Base-by-base conservation (phyloP, 768 basidiomycete genomes). In the Russula earlei region DNA sequence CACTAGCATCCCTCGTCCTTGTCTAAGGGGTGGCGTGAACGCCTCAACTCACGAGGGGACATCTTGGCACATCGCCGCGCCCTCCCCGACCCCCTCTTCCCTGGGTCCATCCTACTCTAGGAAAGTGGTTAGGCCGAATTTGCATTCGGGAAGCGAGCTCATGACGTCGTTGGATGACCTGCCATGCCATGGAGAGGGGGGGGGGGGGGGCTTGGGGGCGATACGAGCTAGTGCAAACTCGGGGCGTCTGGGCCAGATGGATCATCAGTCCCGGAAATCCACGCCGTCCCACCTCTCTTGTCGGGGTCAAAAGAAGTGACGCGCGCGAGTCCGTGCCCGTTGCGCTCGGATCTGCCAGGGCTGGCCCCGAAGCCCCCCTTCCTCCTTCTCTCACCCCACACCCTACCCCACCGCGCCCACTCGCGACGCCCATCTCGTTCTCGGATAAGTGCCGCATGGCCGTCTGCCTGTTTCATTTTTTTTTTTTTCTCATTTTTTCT, bases 241-340 rank as follows among this genome's bases (percentile, higher is more conserved):
- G 33, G 34, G 47, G 34, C 4, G 34, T 11, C n/a, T n/a, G n/a
- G 22, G 2, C 27, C 2, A 9, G 51, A 7, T 47, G 54, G 52
- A 52, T 54, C 52, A 58, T 48, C 57, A 31, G 17, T 25, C n/a
- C 29, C n/a, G 1, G 6, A 40, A 47, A 34, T 29, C 42, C 51
- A 52, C 51, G 48, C 22, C 44, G 19, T 41, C 50, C 40, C 37
- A 36, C 15, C 24, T 5, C 22, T 31, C 52, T 38, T 19, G 40
- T 58, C 52, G 46, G 33, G 46, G 46, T 17, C n/a, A n/a, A n/a
- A 42, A 42, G 31, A 40, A 29, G 20, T 49, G 46, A 58, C 44
- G 54, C 47, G 46, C 44, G 54, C 47, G 46, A 41, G 34, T 20
- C 19, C 48, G 46, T 41, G 44, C 42, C 17, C 25, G 29, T 34